Percentiles rank a stretch among this genome's conserved stretches.
These are phyloP conservation scores for Axilococcus clingmanii DNA, from an alignment of 139 green algal genomes.

Conservation along the genomic window DNA sequence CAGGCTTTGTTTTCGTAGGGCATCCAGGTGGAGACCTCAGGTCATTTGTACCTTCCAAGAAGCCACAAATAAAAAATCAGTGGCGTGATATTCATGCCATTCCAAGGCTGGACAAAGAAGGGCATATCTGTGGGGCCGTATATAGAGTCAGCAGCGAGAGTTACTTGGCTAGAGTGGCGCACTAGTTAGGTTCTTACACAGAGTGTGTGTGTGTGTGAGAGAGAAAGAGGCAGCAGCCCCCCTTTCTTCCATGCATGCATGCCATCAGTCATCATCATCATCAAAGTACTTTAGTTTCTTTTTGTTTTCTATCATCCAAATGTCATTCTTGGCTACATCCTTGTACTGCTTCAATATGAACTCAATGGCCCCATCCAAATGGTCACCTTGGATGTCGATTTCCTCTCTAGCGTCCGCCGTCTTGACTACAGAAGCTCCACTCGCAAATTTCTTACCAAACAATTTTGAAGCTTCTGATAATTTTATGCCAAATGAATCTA, in stretches of 20 bases:
- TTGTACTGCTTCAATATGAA: slow-evolving; percentile 74
- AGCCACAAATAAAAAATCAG: too few species aligned
- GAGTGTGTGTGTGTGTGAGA: too few species aligned
- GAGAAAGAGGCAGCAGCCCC: too few species aligned
- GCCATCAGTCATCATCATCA: slow-evolving; percentile 16
- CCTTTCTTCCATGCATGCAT: background rate
- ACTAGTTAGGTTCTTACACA: too few species aligned
- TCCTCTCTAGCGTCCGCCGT: slow-evolving; percentile 74
- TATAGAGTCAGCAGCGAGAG: too few species aligned
- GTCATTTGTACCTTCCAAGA: too few species aligned
- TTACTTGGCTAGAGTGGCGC: too few species aligned
- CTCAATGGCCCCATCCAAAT: slow-evolving; percentile 54
- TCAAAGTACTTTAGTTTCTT: slow-evolving; percentile 51
- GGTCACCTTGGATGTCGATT: slow-evolving; percentile 89
- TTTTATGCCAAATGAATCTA: slow-evolving; percentile 88
- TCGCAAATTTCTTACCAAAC: slow-evolving; percentile 99
- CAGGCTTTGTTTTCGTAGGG: too few species aligned
- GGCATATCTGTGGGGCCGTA: too few species aligned
- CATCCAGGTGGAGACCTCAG: too few species aligned
- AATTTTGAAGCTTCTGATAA: slow-evolving; percentile 84
- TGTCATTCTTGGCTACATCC: slow-evolving; percentile 48
- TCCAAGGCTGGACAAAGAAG: too few species aligned
- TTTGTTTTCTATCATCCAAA: slow-evolving; percentile 60
- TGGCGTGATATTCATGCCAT: too few species aligned
- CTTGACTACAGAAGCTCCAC: slow-evolving; percentile 83